A percentile compares a stretch with the other conserved stretches of the same genome.
Conservation (phyloP, 345 rosid species). For the Leavenworthia alabamica region DNA sequence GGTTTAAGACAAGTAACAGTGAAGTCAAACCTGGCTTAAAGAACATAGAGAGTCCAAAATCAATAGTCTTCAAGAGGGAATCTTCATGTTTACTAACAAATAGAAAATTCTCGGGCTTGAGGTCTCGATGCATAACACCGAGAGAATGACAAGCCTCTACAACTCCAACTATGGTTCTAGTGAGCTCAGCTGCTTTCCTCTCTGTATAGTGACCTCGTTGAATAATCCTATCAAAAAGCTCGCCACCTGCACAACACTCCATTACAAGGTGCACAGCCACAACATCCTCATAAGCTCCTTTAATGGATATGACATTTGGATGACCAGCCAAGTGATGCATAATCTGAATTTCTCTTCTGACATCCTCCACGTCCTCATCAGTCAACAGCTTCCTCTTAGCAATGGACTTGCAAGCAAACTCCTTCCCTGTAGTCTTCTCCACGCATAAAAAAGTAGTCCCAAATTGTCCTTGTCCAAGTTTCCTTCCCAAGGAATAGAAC, state of each 20-base stretch:
- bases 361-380: constrained; percentile 85
- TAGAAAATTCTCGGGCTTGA: constrained; percentile 85
- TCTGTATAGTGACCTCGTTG: constrained; percentile 81
- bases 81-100: constrained; percentile 65
- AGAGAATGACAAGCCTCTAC: constrained; percentile 83
- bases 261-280: constrained; percentile 79
- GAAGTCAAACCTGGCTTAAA: constrained; percentile 62
- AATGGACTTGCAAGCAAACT: constrained; percentile 81
- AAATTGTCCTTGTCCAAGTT: constrained; percentile 87
- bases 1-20: background rate
- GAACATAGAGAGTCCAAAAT: constrained; percentile 81
- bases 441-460: constrained; percentile 75
- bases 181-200: constrained; percentile 78
- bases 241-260: constrained; percentile 90
- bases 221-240: constrained; percentile 84
- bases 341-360: constrained; percentile 79
- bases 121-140: constrained; percentile 90
- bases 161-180: constrained; percentile 75
- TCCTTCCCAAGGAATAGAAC: constrained; percentile 59
- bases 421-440: constrained; percentile 58
- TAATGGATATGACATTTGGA: constrained; percentile 65
- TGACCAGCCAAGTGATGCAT: constrained; percentile 90
- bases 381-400: constrained; percentile 76
- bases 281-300: constrained; percentile 81
- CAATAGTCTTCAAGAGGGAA: constrained; percentile 74